Conservation (phyloP, 305 asterid species). For the Solanum hybrid region DNA sequence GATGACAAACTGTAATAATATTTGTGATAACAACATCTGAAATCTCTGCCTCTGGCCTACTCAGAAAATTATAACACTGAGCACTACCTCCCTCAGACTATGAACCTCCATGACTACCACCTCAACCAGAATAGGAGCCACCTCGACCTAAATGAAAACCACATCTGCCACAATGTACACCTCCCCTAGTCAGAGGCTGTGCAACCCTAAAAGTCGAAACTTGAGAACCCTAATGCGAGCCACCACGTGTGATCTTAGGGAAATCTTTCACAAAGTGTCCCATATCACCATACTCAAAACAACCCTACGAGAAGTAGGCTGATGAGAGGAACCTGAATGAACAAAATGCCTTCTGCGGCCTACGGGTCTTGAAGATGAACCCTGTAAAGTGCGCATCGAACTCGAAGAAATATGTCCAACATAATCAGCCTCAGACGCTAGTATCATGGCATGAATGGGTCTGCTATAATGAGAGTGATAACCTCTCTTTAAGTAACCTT, state of each 20-base stretch:
- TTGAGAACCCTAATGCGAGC: not conserved
- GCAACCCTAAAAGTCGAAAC: not conserved
- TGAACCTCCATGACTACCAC: not conserved
- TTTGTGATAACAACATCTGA: not conserved
- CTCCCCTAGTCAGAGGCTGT: not conserved
- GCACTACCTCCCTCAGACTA: not conserved
- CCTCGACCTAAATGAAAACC: not conserved
- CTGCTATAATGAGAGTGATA: not conserved
- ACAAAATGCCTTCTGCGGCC: not conserved
- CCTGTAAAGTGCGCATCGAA: not conserved
- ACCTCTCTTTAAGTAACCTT: not conserved
- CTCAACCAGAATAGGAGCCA: not conserved
- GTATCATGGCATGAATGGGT: not conserved
- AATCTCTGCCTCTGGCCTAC: not conserved
- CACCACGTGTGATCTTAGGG: not conserved
- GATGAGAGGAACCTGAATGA: not conserved
- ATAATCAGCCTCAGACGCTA: not conserved
- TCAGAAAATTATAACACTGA: not conserved
- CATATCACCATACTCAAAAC: not conserved
- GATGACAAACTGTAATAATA: not conserved
- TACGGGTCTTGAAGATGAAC: not conserved
- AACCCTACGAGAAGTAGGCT: not conserved
- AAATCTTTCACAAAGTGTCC: too few relatives aligned
- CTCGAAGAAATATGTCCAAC: not conserved
- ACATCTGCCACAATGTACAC: not conserved